Conservation (phyloP, 2,329 filamentous ascomycete genomes). For the Fusarium verrucosum region DNA sequence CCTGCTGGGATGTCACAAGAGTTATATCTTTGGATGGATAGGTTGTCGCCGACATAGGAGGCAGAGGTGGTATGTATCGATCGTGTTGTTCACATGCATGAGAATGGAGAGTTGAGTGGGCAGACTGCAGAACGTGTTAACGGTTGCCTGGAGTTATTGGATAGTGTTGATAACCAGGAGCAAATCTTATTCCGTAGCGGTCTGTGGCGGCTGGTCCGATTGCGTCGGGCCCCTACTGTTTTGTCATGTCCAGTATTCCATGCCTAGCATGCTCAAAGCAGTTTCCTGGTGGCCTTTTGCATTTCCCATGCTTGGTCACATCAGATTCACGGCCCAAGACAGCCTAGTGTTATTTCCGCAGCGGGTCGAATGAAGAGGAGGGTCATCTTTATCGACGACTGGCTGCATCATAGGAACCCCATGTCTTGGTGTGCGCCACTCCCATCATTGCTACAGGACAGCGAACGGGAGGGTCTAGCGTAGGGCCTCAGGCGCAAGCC, state of each 20-base stretch:
- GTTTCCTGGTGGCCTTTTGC: slow-evolving; percentile 34
- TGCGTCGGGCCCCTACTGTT: slow-evolving; percentile 22
- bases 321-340: slow-evolving; percentile 40
- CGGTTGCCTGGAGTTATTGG: slow-evolving; percentile 27
- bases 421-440: slow-evolving; percentile 42
- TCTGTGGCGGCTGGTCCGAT: slow-evolving; percentile 35
- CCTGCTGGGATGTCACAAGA: no score
- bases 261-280: slow-evolving; percentile 18
- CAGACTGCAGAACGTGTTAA: slow-evolving; percentile 32
- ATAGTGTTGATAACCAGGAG: slow-evolving; percentile 1
- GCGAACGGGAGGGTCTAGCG: slow-evolving; percentile 40
- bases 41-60: neutral
- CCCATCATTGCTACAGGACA: slow-evolving; percentile 44
- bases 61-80: neutral
- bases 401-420: slow-evolving; percentile 34
- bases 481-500: slow-evolving; percentile 23
- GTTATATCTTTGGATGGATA: no score
- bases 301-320: slow-evolving; percentile 41
- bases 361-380: slow-evolving; percentile 29
- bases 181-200: slow-evolving; percentile 31
- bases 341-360: slow-evolving; percentile 40
- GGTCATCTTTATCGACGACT: slow-evolving; percentile 31
- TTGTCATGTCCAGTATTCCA: no score
- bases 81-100: neutral
- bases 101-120: slow-evolving; percentile 1